Base-by-base conservation (phyloP, 306 rosid species). In the Quercus aquifolioides region DNA sequence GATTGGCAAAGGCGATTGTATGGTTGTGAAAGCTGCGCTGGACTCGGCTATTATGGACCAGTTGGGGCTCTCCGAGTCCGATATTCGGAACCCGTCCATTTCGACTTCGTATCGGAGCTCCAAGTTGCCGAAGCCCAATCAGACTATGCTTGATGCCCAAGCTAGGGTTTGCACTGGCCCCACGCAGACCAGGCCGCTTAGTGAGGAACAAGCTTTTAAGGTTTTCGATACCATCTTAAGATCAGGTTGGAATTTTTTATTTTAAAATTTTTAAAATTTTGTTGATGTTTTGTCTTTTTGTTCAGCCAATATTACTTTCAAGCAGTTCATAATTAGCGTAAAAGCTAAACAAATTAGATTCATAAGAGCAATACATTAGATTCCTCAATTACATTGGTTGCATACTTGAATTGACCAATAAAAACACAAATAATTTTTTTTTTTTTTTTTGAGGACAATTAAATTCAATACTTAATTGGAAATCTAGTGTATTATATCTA, bases 141-240 rank as follows among this genome's bases (percentile, higher is more conserved):
- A 85, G 88, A 92, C 96, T 26, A 88, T 95, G 78, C 78, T 90
- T 84, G 99, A 92, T 19, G 99, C 98, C 17, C 98, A 95, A 85
- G 83, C 91, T 77, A 87, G 92, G 92, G 98, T 95, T 85, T 95
- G 99, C 75, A 95, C 99, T 0, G 98, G 99, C 6, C 99, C 99
- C 7, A 89, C 90, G 17, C 97, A 91, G 87, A 95, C 98, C 74
- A 87, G 82, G 19, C 97, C 98, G 26, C 98, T 95, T 59, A 74
- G 79, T 14, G 99, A 92, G 31, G 90, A 90, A 11, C 97, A 95
- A 76, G 98, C 98, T 69, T 80, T 90, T 68, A 92, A 85, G 85
- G 99, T 95, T 62, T 87, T 95, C 55, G 96, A 91, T 28, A 86
- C 96, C 3, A 95, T 95, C 84, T 87, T 92, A 71, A 88, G 87